Percentiles rank a stretch among this genome's conserved stretches.
phyloP scores from a whole-genome alignment of 129 eudicot genomes.

The Helianthus tuberosus region DNA sequence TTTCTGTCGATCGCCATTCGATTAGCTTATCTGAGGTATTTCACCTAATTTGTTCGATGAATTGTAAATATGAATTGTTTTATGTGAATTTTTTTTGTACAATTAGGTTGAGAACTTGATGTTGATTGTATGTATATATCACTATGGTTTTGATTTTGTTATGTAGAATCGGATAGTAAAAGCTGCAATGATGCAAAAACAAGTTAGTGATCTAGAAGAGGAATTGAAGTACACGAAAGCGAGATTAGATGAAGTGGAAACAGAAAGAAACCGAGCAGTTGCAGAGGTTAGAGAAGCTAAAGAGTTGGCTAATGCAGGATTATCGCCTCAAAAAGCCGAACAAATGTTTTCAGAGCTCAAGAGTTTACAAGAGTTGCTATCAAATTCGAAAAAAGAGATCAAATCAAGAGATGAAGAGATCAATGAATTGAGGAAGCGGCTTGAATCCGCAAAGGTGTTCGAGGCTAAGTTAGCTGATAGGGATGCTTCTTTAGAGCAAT shows the following conservation, averaged over 20 bases:
- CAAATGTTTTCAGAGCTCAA: conserved; percentile 45
- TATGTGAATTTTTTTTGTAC: background rate
- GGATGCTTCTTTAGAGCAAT: conserved; percentile 35
- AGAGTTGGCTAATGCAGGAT: conserved; percentile 27
- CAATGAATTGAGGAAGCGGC: conserved; percentile 26
- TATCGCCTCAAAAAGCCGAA: conserved; percentile 34
- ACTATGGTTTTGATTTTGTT: conserved; percentile 15
- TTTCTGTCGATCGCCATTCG: conserved; percentile 43
- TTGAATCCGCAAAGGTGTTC: conserved; percentile 36
- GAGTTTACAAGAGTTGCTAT: conserved; percentile 38
- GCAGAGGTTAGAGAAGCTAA: conserved; percentile 38
- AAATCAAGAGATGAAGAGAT: conserved; percentile 44
- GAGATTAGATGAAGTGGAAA: conserved; percentile 33
- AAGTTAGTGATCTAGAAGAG: conserved; percentile 43
- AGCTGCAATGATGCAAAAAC: conserved; percentile 52
- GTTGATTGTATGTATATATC: background rate
- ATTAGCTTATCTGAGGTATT: conserved; percentile 54
- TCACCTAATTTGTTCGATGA: background rate
- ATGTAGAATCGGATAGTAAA: conserved; percentile 44
- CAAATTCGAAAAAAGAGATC: conserved; percentile 42
- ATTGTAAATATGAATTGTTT: background rate
- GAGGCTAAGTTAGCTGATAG: conserved; percentile 44
- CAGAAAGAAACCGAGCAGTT: conserved; percentile 38
- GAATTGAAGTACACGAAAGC: conserved; percentile 50
- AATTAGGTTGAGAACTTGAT: background rate